phyloP scores from a whole-genome alignment of 2,329 filamentous ascomycete genomes.

The Tolypocladium amazonense region DNA sequence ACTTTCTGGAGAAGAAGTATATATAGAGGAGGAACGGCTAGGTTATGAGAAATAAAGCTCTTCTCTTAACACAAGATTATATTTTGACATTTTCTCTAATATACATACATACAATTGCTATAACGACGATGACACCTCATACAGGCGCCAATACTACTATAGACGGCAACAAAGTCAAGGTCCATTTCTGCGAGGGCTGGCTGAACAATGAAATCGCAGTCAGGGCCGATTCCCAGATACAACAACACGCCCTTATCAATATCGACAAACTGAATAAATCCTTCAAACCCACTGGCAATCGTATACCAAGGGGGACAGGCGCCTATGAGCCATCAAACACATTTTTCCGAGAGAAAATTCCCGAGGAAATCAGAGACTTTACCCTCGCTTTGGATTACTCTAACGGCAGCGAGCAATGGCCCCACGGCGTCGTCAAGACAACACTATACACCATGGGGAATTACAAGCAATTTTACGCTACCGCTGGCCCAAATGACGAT shows the following conservation, averaged over 20 bases:
- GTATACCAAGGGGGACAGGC: not conserved
- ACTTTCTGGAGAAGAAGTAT: not conserved
- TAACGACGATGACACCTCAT: not conserved
- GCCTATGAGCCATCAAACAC: not conserved
- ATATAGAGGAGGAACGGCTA: not conserved
- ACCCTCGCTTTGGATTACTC: not conserved
- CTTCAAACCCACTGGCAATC: not conserved
- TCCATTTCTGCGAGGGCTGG: not conserved
- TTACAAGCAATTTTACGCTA: not conserved
- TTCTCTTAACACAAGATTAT: not conserved
- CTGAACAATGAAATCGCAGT: not conserved
- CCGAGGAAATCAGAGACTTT: not conserved
- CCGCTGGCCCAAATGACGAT: not conserved
- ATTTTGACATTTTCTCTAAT: not conserved
- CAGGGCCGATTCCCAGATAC: not conserved
- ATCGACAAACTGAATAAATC: not conserved
- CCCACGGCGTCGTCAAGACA: not conserved
- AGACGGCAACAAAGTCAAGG: not conserved
- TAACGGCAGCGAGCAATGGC: not conserved
- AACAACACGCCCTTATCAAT: not conserved
- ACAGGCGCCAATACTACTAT: not conserved
- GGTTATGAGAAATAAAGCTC: not conserved
- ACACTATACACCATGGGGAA: not conserved
- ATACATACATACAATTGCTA: not conserved
- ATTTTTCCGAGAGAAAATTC: not conserved